Conservation (phyloP, 768 basidiomycete species). For the Tylopilus sp. region DNA sequence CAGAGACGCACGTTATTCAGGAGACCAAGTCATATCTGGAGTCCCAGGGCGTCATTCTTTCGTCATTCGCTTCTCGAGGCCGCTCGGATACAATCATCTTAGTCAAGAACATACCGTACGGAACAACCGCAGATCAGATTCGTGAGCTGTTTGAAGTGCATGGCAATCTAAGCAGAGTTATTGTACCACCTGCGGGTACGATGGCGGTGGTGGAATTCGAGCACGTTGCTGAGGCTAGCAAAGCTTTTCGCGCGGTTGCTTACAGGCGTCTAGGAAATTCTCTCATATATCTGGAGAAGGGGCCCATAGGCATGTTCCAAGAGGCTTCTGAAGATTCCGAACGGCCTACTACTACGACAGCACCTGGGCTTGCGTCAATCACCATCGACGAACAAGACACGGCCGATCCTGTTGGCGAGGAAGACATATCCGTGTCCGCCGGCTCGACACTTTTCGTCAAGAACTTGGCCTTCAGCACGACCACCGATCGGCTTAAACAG, state of each 20-base stretch:
- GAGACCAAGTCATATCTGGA: conserved; percentile 93
- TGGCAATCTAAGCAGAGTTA: conserved; percentile 64
- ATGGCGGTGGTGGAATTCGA: conserved; percentile 89
- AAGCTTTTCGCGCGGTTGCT: conserved; percentile 77
- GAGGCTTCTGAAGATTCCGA: conserved; percentile 32
- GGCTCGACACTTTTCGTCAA: conserved; percentile 92
- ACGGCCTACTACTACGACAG: conserved; percentile 8
- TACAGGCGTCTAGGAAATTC: conserved; percentile 89
- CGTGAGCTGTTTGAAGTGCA: conserved; percentile 74
- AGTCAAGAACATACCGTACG: conserved; percentile 96
- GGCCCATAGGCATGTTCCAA: conserved; percentile 79
- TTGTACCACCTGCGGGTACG: conserved; percentile 90
- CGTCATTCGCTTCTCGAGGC: conserved; percentile 48
- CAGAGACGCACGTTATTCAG: conserved; percentile 93
- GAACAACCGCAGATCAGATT: conserved; percentile 74
- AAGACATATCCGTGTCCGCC: conserved; percentile 42
- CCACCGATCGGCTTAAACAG: conserved; percentile 63
- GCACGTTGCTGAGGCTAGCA: conserved; percentile 63
- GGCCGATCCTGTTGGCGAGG: conserved; percentile 34
- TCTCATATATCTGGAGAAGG: conserved; percentile 90
- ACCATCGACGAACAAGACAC: conserved; percentile 44
- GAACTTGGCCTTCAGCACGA: conserved; percentile 93
- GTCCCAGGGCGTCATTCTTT: conserved; percentile 63
- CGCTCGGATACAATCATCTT: conserved; percentile 81
- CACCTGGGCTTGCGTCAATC: conserved; percentile 30